phyloP scores from a whole-genome alignment of 345 rosid genomes.

The Bruguiera gymnorhiza region DNA sequence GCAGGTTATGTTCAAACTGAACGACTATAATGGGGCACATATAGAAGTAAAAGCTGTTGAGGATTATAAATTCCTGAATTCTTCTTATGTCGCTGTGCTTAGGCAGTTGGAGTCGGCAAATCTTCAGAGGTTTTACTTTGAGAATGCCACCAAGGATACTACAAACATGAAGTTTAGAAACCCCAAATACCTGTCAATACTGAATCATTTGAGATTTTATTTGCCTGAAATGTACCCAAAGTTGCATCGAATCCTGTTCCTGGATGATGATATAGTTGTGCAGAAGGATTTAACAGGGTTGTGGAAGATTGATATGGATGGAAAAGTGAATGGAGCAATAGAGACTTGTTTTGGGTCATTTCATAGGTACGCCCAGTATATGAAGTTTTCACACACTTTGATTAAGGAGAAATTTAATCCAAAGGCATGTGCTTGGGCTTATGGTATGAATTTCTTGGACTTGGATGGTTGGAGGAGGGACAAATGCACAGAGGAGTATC shows the following conservation, averaged over 20 bases:
- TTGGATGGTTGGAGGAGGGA: slow-evolving; percentile 98
- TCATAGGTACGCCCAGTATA: slow-evolving; percentile 93
- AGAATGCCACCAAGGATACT: slow-evolving; percentile 89
- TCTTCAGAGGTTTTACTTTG: slow-evolving; percentile 88
- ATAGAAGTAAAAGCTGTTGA: slow-evolving; percentile 98
- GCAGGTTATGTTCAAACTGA: slow-evolving; percentile 97
- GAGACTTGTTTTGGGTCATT: slow-evolving; percentile 98
- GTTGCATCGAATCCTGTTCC: slow-evolving; percentile 76
- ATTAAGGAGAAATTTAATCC: slow-evolving; percentile 93
- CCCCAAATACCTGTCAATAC: slow-evolving; percentile 87
- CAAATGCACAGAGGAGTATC: slow-evolving; percentile 97
- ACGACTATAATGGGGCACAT: slow-evolving; percentile 89
- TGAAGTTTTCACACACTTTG: slow-evolving; percentile 97
- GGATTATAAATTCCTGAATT: slow-evolving; percentile 85
- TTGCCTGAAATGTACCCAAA: slow-evolving; percentile 94
- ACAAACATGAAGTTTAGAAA: slow-evolving; percentile 97
- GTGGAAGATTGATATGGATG: slow-evolving; percentile 97
- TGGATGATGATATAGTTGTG: slow-evolving; percentile 95
- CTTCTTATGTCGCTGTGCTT: slow-evolving; percentile 89
- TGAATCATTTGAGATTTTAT: slow-evolving; percentile 93
- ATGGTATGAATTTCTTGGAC: slow-evolving; percentile 99
- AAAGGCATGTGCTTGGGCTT: slow-evolving; percentile 98
- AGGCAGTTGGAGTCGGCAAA: slow-evolving; percentile 83
- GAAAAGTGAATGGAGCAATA: slow-evolving; percentile 95
- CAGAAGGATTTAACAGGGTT: slow-evolving; percentile 93